These are phyloP conservation scores for Copromyces sp. DNA, from an alignment of 495 filamentous ascomycete genomes.

Conservation along the genomic window DNA sequence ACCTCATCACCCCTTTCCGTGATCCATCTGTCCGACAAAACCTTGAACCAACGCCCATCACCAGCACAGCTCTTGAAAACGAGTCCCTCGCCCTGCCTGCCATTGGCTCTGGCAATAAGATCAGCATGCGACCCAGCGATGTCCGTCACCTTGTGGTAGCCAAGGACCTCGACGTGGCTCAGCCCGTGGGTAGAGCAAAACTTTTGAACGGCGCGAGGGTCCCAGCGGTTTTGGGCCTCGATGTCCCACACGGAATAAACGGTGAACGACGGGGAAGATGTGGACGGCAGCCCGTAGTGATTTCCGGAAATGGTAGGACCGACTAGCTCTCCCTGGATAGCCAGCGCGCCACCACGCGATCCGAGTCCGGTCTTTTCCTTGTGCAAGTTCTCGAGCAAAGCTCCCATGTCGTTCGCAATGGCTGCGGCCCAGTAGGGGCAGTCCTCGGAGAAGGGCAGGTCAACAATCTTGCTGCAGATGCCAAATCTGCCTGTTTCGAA, in stretches of 20 bases:
- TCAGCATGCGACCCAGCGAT: constrained; percentile 14
- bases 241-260: constrained; percentile 16
- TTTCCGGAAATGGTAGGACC: constrained; percentile 16
- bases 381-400: constrained; percentile 3
- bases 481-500: constrained; percentile 16
- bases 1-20: constrained; percentile 6
- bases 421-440: constrained; percentile 12
- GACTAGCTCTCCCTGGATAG: constrained; percentile 22
- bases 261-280: constrained; percentile 7
- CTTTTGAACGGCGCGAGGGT: constrained; percentile 4
- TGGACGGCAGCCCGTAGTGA: constrained; percentile 5
- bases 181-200: constrained; percentile 6
- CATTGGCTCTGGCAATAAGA: constrained; percentile 11
- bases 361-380: not conserved
- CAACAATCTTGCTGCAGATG: constrained; percentile 14
- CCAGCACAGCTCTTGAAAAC: constrained; percentile 18
- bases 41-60: constrained; percentile 25
- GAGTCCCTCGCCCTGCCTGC: constrained; percentile 12
- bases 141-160: constrained; percentile 9
- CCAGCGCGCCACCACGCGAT: constrained; percentile 2
- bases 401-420: not conserved
- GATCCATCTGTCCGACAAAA: constrained; percentile 12
- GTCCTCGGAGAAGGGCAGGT: constrained; percentile 1
- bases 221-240: constrained; percentile 3
- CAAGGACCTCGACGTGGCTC: constrained; percentile 18